phyloP scores from a whole-genome alignment of 768 basidiomycete genomes.

The Fomitopsis serialis region DNA sequence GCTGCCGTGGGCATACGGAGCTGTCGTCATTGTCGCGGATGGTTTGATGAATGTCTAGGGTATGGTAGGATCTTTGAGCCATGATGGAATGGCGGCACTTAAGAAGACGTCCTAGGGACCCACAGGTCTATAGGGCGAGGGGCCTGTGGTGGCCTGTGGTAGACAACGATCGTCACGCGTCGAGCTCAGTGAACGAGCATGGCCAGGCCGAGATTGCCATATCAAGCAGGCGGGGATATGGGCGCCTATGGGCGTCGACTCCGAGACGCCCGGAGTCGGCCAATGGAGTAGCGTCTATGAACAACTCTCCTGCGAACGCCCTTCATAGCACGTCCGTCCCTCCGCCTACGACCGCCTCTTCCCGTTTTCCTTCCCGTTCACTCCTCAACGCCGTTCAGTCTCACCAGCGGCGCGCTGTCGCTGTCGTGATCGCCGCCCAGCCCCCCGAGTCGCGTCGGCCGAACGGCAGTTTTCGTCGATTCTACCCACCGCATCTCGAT shows the following conservation, averaged over 20 bases:
- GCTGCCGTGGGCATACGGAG: too few relatives aligned
- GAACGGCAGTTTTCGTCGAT: neutral
- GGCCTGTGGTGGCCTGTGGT: too few relatives aligned
- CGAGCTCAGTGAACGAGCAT: too few relatives aligned
- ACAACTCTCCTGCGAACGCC: neutral
- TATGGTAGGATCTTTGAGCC: too few relatives aligned
- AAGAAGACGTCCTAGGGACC: too few relatives aligned
- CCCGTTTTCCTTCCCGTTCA: neutral
- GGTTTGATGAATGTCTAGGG: too few relatives aligned
- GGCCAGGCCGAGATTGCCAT: neutral
- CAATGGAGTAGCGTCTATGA: neutral
- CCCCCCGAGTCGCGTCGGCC: neutral
- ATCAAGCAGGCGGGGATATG: neutral
- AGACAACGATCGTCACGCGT: too few relatives aligned
- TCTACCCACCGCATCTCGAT: neutral
- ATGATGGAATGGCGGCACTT: too few relatives aligned
- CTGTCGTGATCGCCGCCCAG: too few relatives aligned
- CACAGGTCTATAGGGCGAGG: too few relatives aligned
- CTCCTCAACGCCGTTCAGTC: neutral
- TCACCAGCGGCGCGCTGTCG: neutral
- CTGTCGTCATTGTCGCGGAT: too few relatives aligned
- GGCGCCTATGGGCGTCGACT: neutral
- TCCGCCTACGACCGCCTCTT: neutral
- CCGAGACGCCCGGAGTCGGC: neutral
- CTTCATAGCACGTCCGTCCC: neutral